Percentiles rank a stretch among this genome's conserved stretches.
Conservation (phyloP, 306 rosid genomes). For the Crataegus laevigata region DNA sequence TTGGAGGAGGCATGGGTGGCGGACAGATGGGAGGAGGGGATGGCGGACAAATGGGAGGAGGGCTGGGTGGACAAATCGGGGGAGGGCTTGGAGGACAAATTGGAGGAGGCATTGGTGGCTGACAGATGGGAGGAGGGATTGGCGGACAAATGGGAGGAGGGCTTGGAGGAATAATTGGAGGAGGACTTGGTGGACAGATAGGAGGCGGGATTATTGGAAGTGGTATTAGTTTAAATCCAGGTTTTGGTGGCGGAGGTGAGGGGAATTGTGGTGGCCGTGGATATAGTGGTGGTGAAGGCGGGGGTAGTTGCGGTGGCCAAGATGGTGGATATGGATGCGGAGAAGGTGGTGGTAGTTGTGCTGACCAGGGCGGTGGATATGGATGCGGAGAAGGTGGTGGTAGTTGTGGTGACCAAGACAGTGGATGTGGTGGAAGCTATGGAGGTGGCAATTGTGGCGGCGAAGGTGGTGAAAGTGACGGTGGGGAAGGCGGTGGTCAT, state of each 20-base stretch:
- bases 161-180: no score
- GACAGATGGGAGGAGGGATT: no score
- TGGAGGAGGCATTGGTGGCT: not conserved
- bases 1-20: not conserved
- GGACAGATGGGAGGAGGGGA: not conserved
- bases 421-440: not conserved
- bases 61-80: not conserved
- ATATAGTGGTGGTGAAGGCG: not conserved
- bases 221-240: not conserved
- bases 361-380: not conserved
- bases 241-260: not conserved
- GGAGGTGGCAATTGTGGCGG: not conserved
- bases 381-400: not conserved
- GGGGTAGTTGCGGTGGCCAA: no score
- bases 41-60: not conserved
- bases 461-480: not conserved
- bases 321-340: not conserved
- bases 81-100: not conserved
- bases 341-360: not conserved
- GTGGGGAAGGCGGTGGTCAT: not conserved
- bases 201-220: not conserved
- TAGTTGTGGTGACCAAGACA: not conserved
- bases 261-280: no score
- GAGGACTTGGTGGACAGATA: no score
- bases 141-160: not conserved